A percentile compares a stretch with the other conserved stretches of the same genome.
These are phyloP conservation scores for Sarocladium strictum DNA, from an alignment of 2,329 filamentous ascomycete genomes.

Conservation along the genomic window DNA sequence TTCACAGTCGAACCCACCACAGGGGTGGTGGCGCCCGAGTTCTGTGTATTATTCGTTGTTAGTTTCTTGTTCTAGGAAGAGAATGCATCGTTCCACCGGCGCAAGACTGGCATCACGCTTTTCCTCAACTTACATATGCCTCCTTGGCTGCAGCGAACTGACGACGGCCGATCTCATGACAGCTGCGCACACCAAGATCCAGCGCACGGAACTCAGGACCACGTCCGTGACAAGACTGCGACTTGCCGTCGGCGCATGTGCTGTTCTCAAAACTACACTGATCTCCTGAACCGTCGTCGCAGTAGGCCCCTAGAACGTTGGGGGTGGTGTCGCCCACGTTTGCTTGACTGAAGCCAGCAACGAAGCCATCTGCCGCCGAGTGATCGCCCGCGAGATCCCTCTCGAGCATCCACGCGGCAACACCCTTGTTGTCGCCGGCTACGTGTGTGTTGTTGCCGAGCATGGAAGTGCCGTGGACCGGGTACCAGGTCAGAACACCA, in stretches of 20 bases:
- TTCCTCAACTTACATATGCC: slow-evolving; percentile 31
- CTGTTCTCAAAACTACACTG: slow-evolving; percentile 74
- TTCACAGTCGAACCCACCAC: slow-evolving; percentile 63
- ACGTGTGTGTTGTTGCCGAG: slow-evolving; percentile 87
- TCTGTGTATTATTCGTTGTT: too few species aligned
- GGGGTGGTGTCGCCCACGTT: slow-evolving; percentile 89
- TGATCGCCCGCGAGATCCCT: slow-evolving; percentile 51
- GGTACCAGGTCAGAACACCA: slow-evolving; percentile 83
- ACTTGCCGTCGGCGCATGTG: slow-evolving; percentile 68
- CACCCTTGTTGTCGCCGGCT: slow-evolving; percentile 94
- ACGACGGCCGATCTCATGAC: slow-evolving; percentile 69
- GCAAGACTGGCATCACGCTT: background rate
- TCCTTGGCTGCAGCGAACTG: slow-evolving; percentile 56
- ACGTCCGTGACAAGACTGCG: slow-evolving; percentile 66
- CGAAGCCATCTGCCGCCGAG: slow-evolving; percentile 60
- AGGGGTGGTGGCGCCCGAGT: slow-evolving; percentile 35
- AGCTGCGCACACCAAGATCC: slow-evolving; percentile 67
- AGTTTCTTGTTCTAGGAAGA: too few species aligned
- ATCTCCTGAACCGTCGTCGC: slow-evolving; percentile 73
- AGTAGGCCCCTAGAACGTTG: slow-evolving; percentile 82
- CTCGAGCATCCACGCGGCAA: slow-evolving; percentile 82
- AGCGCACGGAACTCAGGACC: slow-evolving; percentile 63
- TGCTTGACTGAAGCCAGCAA: slow-evolving; percentile 87
- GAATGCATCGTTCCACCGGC: too few species aligned
- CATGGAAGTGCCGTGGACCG: slow-evolving; percentile 87